Conservation (phyloP, 2,329 filamentous ascomycete genomes). For the Zymoseptoria ardabiliae region DNA sequence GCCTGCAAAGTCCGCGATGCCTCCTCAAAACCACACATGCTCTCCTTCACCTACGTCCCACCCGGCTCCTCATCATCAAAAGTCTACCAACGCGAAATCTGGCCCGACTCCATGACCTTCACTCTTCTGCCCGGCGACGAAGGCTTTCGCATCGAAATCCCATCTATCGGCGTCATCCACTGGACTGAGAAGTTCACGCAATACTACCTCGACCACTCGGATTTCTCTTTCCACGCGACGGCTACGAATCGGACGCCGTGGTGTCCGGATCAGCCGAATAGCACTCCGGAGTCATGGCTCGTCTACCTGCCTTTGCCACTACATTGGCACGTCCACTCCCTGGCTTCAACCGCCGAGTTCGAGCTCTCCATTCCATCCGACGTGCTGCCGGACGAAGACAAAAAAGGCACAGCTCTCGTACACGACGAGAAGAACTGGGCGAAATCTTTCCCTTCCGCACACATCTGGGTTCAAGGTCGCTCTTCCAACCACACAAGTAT, state of each 20-base stretch:
- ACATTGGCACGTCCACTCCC: slow-evolving; percentile 46
- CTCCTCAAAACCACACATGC: slow-evolving; percentile 33
- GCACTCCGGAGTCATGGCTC: slow-evolving; percentile 42
- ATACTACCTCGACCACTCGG: slow-evolving; percentile 29
- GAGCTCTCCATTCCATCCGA: slow-evolving; percentile 31
- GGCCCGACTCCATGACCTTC: slow-evolving; percentile 35
- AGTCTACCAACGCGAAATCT: slow-evolving; percentile 39
- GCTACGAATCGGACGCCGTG: slow-evolving; percentile 35
- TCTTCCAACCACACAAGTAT: slow-evolving; percentile 21
- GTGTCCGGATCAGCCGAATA: slow-evolving; percentile 21
- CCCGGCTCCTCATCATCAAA: slow-evolving; percentile 9
- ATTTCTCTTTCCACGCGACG: slow-evolving; percentile 37
- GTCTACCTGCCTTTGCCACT: slow-evolving; percentile 41
- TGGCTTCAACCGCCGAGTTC: slow-evolving; percentile 36
- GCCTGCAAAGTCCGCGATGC: slow-evolving; percentile 42
- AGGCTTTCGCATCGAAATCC: slow-evolving; percentile 36
- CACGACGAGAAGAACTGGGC: slow-evolving; percentile 49
- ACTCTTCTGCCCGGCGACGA: slow-evolving; percentile 21
- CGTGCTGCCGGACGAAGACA: slow-evolving; percentile 21
- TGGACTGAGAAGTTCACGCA: slow-evolving; percentile 33
- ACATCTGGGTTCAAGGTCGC: slow-evolving; percentile 36
- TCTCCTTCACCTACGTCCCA: slow-evolving; percentile 46
- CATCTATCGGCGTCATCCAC: slow-evolving; percentile 35
- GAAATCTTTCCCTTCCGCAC: slow-evolving; percentile 38
- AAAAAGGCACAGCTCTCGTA: slow-evolving; percentile 32